Conservation (phyloP, 495 filamentous ascomycete species). For the Clavariopsis aquatica region DNA sequence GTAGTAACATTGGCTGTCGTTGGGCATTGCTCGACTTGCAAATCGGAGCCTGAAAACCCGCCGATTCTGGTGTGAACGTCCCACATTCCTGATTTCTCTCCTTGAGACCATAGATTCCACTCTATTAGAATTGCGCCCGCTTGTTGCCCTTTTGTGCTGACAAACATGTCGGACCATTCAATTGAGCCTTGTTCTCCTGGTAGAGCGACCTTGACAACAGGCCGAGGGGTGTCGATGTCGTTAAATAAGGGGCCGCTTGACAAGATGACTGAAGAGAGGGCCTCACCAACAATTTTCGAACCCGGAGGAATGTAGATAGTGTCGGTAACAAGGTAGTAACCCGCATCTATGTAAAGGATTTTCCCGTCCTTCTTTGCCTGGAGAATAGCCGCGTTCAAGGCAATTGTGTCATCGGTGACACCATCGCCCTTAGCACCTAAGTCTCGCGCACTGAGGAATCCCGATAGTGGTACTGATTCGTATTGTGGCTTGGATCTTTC, state of each 20-base stretch:
- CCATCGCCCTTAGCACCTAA: constrained; percentile 43
- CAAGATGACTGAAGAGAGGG: constrained; percentile 52
- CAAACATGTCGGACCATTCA: constrained; percentile 51
- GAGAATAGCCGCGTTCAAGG: constrained; percentile 38
- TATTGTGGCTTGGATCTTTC: constrained; percentile 46
- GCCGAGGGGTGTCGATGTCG: constrained; percentile 44
- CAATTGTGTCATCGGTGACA: constrained; percentile 43
- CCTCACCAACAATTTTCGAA: constrained; percentile 59
- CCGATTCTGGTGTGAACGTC: constrained; percentile 61
- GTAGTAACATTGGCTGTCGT: constrained; percentile 50
- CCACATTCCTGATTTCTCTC: constrained; percentile 59
- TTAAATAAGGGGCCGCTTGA: constrained; percentile 42
- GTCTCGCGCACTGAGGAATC: constrained; percentile 40
- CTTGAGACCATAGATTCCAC: constrained; percentile 44
- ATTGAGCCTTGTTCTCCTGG: constrained; percentile 43
- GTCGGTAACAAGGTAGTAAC: constrained; percentile 57
- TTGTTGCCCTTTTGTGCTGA: constrained; percentile 44
- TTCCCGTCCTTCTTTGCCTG: constrained; percentile 29
- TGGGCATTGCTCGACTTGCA: constrained; percentile 56
- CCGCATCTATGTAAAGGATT: constrained; percentile 45
- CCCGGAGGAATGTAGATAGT: constrained; percentile 59
- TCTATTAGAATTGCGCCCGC: constrained; percentile 45
- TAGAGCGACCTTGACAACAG: constrained; percentile 46
- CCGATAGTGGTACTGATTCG: constrained; percentile 19
- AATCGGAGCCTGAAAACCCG: constrained; percentile 56